Percentiles rank a stretch among this genome's conserved stretches.
Evolutionary conservation across 2,329 filamentous ascomycete species (phyloP).

Genomic region (Aspergillus sp.): DNA sequence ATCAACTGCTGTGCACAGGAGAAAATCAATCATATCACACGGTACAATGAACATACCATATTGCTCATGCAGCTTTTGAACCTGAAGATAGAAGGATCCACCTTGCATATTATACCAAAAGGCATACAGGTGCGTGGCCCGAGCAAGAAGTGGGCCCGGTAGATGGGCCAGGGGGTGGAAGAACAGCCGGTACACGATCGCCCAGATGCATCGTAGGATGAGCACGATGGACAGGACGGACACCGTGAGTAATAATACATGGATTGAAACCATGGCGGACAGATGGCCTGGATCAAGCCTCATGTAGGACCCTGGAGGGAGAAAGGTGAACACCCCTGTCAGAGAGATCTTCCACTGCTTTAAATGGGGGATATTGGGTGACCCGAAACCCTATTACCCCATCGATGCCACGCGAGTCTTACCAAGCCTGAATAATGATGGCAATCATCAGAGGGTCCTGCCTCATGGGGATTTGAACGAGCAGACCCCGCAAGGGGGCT

Average conservation of each 20-base stretch:
- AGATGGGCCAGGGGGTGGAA: constrained; percentile 33
- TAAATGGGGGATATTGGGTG: not conserved
- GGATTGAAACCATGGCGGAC: not conserved
- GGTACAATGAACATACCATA: constrained; percentile 24
- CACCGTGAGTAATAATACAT: constrained; percentile 3
- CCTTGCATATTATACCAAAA: constrained; percentile 30
- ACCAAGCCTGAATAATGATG: too few species aligned
- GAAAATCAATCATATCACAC: not conserved
- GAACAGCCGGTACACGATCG: constrained; percentile 28
- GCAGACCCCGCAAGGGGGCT: not conserved
- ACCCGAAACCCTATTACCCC: too few species aligned
- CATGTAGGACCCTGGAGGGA: not conserved
- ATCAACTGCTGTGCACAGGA: not conserved
- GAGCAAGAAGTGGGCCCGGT: constrained; percentile 31
- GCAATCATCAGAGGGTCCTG: not conserved
- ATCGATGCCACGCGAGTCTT: too few species aligned
- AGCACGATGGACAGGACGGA: not conserved
- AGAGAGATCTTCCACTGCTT: not conserved
- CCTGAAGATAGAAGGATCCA: constrained; percentile 26
- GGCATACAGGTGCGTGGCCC: constrained; percentile 23
- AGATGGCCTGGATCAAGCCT: not conserved
- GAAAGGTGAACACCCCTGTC: not conserved
- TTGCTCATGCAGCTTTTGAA: constrained; percentile 30
- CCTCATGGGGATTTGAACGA: not conserved
- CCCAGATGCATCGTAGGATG: constrained; percentile 8